A percentile compares a stretch with the other conserved stretches of the same genome.
Conservation (phyloP, 176 grass and related monocot genomes). For the Ensete ventricosum region DNA sequence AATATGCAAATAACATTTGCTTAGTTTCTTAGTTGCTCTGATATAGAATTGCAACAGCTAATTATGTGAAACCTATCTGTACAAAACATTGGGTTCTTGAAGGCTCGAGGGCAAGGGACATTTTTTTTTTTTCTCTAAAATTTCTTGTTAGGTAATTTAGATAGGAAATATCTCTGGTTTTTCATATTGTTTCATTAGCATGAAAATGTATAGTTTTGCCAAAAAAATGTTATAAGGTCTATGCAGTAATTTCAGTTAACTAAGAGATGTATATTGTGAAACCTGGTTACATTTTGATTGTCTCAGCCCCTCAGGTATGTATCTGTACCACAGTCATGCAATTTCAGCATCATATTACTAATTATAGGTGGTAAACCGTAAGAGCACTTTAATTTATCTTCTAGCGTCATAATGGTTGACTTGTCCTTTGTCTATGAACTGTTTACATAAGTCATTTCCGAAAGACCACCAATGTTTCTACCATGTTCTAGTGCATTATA, state of each 20-base stretch:
- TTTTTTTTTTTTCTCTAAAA: neutral
- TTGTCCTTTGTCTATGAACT: too few relatives aligned
- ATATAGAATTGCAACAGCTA: neutral
- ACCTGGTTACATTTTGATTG: too few relatives aligned
- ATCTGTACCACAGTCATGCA: too few relatives aligned
- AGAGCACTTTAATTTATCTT: too few relatives aligned
- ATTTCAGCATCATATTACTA: too few relatives aligned
- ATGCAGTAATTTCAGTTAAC: neutral
- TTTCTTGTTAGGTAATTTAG: neutral
- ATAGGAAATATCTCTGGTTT: neutral
- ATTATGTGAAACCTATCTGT: neutral
- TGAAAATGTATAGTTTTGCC: neutral
- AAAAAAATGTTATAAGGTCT: neutral
- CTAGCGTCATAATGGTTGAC: too few relatives aligned
- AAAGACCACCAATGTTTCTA: too few relatives aligned
- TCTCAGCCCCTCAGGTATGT: too few relatives aligned
- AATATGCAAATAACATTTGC: neutral
- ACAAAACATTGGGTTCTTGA: neutral
- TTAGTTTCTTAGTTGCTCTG: conserved; percentile 2
- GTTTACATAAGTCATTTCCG: too few relatives aligned
- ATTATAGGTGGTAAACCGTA: too few relatives aligned
- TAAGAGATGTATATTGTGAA: too few relatives aligned
- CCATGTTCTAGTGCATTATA: too few relatives aligned
- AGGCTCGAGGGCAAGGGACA: neutral
- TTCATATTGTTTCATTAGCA: neutral